These are phyloP conservation scores for Lactarius hatsudake DNA, from an alignment of 768 basidiomycete genomes.

Conservation along the genomic window DNA sequence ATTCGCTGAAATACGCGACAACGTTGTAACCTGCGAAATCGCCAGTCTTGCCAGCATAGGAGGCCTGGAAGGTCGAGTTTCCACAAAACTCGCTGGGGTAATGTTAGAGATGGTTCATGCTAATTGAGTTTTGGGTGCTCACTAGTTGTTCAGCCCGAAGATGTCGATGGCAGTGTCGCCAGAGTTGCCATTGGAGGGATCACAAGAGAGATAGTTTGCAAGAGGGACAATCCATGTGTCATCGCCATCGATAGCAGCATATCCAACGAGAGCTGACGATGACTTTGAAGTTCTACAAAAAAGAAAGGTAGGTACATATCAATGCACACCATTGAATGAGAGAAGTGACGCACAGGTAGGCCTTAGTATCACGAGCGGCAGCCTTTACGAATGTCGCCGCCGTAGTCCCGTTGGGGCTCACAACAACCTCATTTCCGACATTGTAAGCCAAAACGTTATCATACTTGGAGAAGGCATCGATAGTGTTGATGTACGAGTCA, in stretches of 20 bases:
- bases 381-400: slow-evolving; percentile 84
- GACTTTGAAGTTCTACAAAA: slow-evolving; percentile 46
- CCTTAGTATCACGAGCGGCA: slow-evolving; percentile 82
- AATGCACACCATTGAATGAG: slow-evolving; percentile 1
- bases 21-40: slow-evolving; percentile 68
- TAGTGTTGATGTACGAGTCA: slow-evolving; percentile 73
- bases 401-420: slow-evolving; percentile 49
- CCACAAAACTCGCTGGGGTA: slow-evolving; percentile 78
- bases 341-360: slow-evolving; percentile 65
- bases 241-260: slow-evolving; percentile 79
- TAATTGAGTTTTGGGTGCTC: slow-evolving; percentile 33
- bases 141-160: slow-evolving; percentile 88
- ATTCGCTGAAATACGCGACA: slow-evolving; percentile 89
- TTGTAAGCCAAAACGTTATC: slow-evolving; percentile 89
- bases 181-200: slow-evolving; percentile 50
- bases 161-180: slow-evolving; percentile 71
- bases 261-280: slow-evolving; percentile 71
- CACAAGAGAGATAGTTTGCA: slow-evolving; percentile 80
- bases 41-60: slow-evolving; percentile 54
- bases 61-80: slow-evolving; percentile 49
- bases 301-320: slow-evolving; percentile 12
- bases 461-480: slow-evolving; percentile 78
- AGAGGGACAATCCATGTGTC: slow-evolving; percentile 59
- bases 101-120: slow-evolving; percentile 11
- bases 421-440: slow-evolving; percentile 82